Base-by-base conservation (phyloP, 805 yeast genomes). In the Dipodascus albidus region DNA sequence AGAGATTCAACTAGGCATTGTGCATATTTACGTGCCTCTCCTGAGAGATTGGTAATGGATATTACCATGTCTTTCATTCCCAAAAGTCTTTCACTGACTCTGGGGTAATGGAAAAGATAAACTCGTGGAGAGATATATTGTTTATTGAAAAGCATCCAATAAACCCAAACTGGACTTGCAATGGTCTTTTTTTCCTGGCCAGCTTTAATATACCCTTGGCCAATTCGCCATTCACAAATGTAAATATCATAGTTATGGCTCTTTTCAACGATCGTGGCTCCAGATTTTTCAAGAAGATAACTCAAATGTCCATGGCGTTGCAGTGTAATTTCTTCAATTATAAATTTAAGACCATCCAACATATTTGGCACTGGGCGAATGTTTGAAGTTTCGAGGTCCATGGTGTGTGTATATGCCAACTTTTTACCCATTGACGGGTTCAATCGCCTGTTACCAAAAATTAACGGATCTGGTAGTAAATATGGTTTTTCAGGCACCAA, bases 111-210 rank as follows among this genome's bases (percentile, higher is more conserved):
- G 3, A 88, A 73, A 17, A 90, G 65, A 57, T 77, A 77, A 1
- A 64, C 61, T 6, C 61, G 60, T 0, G 96, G 91, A 2, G 75
- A 62, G 1, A 74, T 70, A 80, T 85, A 84, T 44, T 69, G 64
- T 20, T 74, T 69, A 53, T 77, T 73, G 24, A 79, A 74, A 52
- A 85, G 66, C 75, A 87, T 75, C 69, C 80, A 76, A 61, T 81
- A 85, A 1, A 91, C 64, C 96, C 97, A 90, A 41, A 75, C 73
- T 17, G 87, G 61, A 60, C 82, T 87, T 0, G 91, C 96, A 3
- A 82, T 77, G 4, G 70, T 63, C 27, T 75, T 52, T 1, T 70
- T 65, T 4, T 67, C 62, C 27, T 66, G 62, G 47, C 74, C 66
- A 1, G 87, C 81, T 11, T 61, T 53, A 2, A 68, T 59, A 62